These are phyloP conservation scores for Pythium diclinum DNA, from an alignment of 352 stramenopile species.

Conservation along the genomic window DNA sequence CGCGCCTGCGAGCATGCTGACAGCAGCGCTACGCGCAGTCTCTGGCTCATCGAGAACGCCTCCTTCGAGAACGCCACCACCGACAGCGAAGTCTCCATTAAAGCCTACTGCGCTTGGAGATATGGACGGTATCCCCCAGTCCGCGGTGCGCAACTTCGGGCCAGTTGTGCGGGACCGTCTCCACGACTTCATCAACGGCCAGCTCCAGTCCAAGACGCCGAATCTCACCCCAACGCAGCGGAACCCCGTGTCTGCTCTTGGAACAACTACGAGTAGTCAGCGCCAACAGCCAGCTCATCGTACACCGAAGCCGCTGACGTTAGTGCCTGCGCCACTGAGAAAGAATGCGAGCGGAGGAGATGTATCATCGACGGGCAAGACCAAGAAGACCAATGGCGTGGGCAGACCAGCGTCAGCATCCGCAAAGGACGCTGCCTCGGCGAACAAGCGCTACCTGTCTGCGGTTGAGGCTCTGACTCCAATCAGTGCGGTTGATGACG, in stretches of 20 bases:
- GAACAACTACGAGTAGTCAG: neutral
- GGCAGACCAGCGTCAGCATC: neutral
- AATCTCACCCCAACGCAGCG: neutral
- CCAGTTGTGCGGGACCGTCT: neutral
- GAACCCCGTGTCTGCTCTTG: neutral
- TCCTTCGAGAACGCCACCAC: neutral
- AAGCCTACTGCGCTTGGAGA: neutral
- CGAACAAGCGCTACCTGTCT: neutral
- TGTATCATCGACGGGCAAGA: neutral
- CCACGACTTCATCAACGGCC: slow-evolving; percentile 7
- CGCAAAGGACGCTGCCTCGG: neutral
- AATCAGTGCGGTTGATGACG: neutral
- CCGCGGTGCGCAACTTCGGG: neutral
- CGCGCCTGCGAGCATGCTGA: neutral
- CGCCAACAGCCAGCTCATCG: neutral
- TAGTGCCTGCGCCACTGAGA: neutral
- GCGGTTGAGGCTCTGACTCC: neutral
- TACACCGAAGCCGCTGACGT: neutral
- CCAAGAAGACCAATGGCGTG: neutral
- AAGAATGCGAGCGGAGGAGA: neutral
- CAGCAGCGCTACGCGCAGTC: neutral
- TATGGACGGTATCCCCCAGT: neutral
- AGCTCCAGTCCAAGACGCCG: slow-evolving; percentile 11
- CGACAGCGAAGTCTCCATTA: neutral
- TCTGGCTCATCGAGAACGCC: neutral